These are phyloP conservation scores for Penicillium tannophilum DNA, from an alignment of 495 filamentous ascomycete species.

Conservation along the genomic window DNA sequence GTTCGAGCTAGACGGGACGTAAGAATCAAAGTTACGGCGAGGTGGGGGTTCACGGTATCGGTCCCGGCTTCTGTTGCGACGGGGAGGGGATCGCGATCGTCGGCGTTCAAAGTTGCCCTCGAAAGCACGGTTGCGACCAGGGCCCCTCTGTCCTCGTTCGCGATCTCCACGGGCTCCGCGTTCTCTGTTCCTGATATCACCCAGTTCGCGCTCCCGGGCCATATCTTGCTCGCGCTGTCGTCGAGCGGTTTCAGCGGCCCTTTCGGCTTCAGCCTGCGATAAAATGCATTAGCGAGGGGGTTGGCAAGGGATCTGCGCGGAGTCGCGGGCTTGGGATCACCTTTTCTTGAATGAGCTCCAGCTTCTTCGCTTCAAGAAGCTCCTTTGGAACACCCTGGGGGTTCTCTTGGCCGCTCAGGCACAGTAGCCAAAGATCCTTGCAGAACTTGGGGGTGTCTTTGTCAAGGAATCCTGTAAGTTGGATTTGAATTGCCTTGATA, in stretches of 20 bases:
- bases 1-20: conserved; percentile 50
- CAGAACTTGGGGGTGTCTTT: conserved; percentile 91
- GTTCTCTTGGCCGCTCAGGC: conserved; percentile 85
- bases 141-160: conserved; percentile 57
- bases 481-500: conserved; percentile 91
- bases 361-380: conserved; percentile 91
- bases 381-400: conserved; percentile 92
- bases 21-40: conserved; percentile 58
- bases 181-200: conserved; percentile 70
- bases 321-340: conserved; percentile 44
- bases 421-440: conserved; percentile 89
- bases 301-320: not conserved
- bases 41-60: conserved; percentile 54
- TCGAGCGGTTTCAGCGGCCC: conserved; percentile 73
- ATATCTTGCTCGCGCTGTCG: conserved; percentile 68
- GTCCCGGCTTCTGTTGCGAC: conserved; percentile 55
- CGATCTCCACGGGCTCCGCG: conserved; percentile 59
- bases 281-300: not conserved
- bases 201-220: conserved; percentile 59
- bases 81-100: conserved; percentile 61
- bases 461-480: conserved; percentile 91
- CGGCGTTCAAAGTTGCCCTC: conserved; percentile 45
- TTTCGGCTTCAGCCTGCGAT: conserved; percentile 76
- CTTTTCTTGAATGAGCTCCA: conserved; percentile 91
- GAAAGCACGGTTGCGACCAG: conserved; percentile 47